A percentile compares a stretch with the other conserved stretches of the same genome.
These are phyloP conservation scores for Royoungia palumana DNA, from an alignment of 768 basidiomycete species.

Conservation along the genomic window DNA sequence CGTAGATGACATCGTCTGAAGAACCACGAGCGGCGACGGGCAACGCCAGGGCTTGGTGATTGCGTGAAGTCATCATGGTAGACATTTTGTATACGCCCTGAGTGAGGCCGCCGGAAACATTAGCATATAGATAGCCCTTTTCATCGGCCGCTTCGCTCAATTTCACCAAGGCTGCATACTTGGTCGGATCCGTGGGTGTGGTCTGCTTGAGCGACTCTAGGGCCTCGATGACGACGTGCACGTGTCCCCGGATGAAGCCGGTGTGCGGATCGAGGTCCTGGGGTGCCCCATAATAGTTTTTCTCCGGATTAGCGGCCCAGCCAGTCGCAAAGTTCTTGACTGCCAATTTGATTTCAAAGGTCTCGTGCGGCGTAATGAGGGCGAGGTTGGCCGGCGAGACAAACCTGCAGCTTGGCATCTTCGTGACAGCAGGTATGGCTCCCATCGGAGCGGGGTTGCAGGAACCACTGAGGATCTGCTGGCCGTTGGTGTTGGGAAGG, in stretches of 20 bases:
- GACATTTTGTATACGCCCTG: conserved; percentile 49
- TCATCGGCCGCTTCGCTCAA: conserved; percentile 43
- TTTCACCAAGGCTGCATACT: conserved; percentile 59
- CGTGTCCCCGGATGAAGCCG: conserved; percentile 58
- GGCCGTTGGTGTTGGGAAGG: conserved; percentile 57
- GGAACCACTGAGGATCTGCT: conserved; percentile 48
- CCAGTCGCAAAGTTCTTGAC: conserved; percentile 48
- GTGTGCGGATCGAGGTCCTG: conserved; percentile 41
- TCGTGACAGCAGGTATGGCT: conserved; percentile 44
- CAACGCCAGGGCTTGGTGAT: conserved; percentile 41
- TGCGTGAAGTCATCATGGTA: conserved; percentile 43
- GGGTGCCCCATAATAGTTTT: conserved; percentile 56
- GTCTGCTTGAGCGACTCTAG: conserved; percentile 49
- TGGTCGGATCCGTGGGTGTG: conserved; percentile 43
- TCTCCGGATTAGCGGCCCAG: conserved; percentile 52
- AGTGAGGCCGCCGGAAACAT: conserved; percentile 51
- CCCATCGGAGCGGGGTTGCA: conserved; percentile 66
- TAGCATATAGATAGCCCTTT: conserved; percentile 44
- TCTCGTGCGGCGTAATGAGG: conserved; percentile 40
- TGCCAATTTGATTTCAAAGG: conserved; percentile 53
- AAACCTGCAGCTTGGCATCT: conserved; percentile 58
- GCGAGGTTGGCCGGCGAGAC: conserved; percentile 42
- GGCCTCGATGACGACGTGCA: conserved; percentile 58
- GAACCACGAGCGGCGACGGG: conserved; percentile 38
- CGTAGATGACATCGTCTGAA: conserved; percentile 41